Conservation (phyloP, 2,329 filamentous ascomycete genomes). For the Claviceps maximensis region DNA sequence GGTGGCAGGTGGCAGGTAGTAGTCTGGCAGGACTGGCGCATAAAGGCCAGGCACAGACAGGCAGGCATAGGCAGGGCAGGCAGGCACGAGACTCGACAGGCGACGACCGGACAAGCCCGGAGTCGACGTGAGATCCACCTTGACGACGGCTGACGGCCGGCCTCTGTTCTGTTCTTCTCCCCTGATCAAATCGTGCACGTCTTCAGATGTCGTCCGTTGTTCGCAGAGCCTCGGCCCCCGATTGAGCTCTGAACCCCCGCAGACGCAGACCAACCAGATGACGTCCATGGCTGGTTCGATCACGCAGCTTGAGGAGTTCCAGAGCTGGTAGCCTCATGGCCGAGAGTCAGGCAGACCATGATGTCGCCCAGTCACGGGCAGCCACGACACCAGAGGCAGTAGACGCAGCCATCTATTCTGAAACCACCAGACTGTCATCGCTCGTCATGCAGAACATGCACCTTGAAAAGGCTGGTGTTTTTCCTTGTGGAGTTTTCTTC, state of each 20-base stretch:
- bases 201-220: neutral
- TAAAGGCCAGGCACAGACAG: too few relatives aligned
- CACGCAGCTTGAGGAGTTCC: too few relatives aligned
- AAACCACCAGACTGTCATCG: neutral
- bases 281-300: too few relatives aligned
- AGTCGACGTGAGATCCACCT: constrained; percentile 1
- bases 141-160: neutral
- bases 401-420: too few relatives aligned
- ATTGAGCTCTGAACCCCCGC: neutral
- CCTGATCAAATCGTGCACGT: neutral
- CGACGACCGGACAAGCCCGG: too few relatives aligned
- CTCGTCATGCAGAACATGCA: neutral
- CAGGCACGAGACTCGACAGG: too few relatives aligned
- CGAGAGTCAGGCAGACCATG: neutral
- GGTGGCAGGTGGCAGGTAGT: too few relatives aligned
- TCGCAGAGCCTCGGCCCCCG: constrained; percentile 1
- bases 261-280: too few relatives aligned
- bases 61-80: too few relatives aligned
- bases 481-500: neutral
- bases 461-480: neutral
- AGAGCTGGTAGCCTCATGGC: neutral
- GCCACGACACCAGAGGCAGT: neutral
- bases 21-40: too few relatives aligned
- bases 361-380: neutral
- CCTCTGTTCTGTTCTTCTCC: neutral